Base-by-base conservation (phyloP, 2,329 filamentous ascomycete species). In the Epichloe baconii region DNA sequence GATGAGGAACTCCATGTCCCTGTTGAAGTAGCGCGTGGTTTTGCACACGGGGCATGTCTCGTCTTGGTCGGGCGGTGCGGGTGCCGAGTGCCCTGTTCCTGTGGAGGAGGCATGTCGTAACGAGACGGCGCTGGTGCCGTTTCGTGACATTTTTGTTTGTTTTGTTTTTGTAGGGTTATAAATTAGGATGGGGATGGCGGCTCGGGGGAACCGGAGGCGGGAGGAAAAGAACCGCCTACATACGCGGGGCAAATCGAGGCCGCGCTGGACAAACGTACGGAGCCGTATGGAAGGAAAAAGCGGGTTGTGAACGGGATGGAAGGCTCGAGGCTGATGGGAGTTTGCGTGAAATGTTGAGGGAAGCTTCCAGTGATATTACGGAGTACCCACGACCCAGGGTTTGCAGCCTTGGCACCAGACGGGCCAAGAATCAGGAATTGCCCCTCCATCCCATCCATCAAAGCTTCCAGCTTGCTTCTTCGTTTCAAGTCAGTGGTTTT, bases 31-130 rank as follows among this genome's bases (percentile, higher is more conserved):
- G 57, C 89, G 87, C 54, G 87, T 88, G 53, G 89, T 94, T 71
- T 96, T 96, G 85, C 93, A 98, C 59, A 97, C 88, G 52, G 91
- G 93, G 71, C 93, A 98, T 64, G 90, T 86, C 69, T 96, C 89
- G 58, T 75, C 73, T 47, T 64, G 54, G 55, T 67, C 52, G 54
- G 54, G 36, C 43, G 48, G 48, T 19, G 48, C 51, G 21, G 59
- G 58, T 8, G 58, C 50, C 31, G 53, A 48, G 48, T 34, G 34
- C 45, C 55, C 55, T 23, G 43, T 47, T 17, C 44, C 12, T 12
- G 57, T 50, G 42, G 50, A 31, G n/a, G 58, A 52, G 48, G 50
- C 48, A 51, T 64, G 59, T 37, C 62, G 63, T 55, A 64, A 54
- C 49, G 64, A 65, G 50, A 63, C 54, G 54, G 56, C 53, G 58